phyloP scores from a whole-genome alignment of 306 rosid genomes.

The Vigna unguiculata region DNA sequence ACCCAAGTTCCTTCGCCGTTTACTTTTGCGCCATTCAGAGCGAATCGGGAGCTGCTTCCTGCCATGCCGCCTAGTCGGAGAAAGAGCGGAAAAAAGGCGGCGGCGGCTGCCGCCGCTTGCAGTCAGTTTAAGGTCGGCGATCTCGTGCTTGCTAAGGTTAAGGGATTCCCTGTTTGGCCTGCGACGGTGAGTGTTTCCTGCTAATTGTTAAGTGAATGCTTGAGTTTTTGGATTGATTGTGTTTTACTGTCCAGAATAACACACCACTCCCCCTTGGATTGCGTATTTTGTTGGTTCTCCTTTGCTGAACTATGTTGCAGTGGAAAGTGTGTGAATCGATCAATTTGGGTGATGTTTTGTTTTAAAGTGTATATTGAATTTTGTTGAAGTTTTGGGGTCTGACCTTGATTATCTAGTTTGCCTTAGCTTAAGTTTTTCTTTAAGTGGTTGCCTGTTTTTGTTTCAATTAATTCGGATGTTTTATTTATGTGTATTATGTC shows the following conservation, averaged over 20 bases:
- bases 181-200: slow-evolving; percentile 64
- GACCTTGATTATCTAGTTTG: slow-evolving; percentile 26
- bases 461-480: neutral
- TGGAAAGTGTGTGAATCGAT: slow-evolving; percentile 20
- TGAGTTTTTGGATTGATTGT: slow-evolving; percentile 1
- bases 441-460: slow-evolving; percentile 10
- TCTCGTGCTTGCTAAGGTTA: slow-evolving; percentile 96
- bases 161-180: slow-evolving; percentile 99
- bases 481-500: neutral
- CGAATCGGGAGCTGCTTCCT: slow-evolving; percentile 28
- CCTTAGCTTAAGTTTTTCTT: slow-evolving; percentile 17
- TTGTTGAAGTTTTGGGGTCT: neutral
- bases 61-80: slow-evolving; percentile 87
- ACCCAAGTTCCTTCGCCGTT: slow-evolving; percentile 49
- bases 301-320: slow-evolving; percentile 25
- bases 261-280: slow-evolving; percentile 25
- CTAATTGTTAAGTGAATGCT: neutral
- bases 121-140: slow-evolving; percentile 93
- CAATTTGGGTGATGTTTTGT: neutral
- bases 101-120: slow-evolving; percentile 73
- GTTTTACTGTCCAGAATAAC: neutral
- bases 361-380: neutral
- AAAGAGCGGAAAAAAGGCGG: slow-evolving; percentile 76
- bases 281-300: slow-evolving; percentile 38
- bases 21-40: slow-evolving; percentile 31